Base-by-base conservation (phyloP, 2,329 filamentous ascomycete genomes). In the Stachybotrys chlorohalonatus region DNA sequence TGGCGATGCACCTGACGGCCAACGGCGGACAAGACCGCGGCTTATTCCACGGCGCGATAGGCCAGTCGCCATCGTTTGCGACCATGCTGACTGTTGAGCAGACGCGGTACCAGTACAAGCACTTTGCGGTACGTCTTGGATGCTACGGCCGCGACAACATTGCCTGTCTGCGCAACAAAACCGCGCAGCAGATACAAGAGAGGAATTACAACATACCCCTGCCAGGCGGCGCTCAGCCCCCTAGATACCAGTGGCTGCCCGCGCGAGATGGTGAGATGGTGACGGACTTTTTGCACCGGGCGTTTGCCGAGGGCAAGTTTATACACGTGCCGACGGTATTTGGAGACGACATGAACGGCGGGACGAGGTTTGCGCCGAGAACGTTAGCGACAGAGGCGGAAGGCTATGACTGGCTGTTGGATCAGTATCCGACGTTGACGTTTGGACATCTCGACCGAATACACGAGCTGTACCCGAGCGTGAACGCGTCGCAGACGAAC, bases 1-100 rank as follows among this genome's bases (percentile, higher is more conserved):
- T 90, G n/a, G 79, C 75, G 31, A 73, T 87, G 42, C 83, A 89
- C 30, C 74, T 90, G 47, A 81, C 73, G 1, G 79, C 80, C 0
- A 78, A 79, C 54, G 76, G 74, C 2, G 80, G 78, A 11, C 67
- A 68, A 6, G 68, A 80, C 54, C 70, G 70, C 36, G 68, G 71
- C 2, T 67, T 82, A 1, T 82, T 83, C 63, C 74, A 78, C 52
- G 79, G 72, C 1, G 78, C 72, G 0, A 75, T 75, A 1, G 77
- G 73, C 1, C 74, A 80, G 57, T 79, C 76, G 0, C 72, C 78
- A 2, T 81, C 79, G 0, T 81, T 80, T 47, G 77, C 74, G 0
- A 72, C 74, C 1, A 71, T 77, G 7, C 64, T 77, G 11, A 78
- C 75, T 0, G 66, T 75, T 4, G 63, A 67, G 11, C 68, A 81